Conservation (phyloP, 768 basidiomycete species). For the Daedalea quercina region DNA sequence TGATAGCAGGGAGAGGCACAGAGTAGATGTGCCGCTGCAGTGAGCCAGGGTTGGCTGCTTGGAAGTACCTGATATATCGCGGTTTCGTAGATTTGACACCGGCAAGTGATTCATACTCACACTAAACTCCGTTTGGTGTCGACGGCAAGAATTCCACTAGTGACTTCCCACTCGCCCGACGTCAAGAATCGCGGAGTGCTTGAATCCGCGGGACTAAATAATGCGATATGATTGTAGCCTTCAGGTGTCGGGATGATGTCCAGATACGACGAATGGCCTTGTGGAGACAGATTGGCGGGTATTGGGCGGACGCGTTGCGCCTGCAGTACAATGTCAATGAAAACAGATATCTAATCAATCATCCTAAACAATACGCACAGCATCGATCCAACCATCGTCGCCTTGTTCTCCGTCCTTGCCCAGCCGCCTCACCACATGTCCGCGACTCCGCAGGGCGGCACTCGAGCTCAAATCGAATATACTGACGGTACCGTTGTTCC, state of each 20-base stretch:
- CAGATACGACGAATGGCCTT: slow-evolving; percentile 64
- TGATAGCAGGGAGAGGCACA: slow-evolving; percentile 55
- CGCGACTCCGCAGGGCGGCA: slow-evolving; percentile 23
- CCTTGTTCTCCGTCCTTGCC: slow-evolving; percentile 82
- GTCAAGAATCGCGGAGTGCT: slow-evolving; percentile 78
- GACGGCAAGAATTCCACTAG: slow-evolving; percentile 62
- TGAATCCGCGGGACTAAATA: slow-evolving; percentile 74
- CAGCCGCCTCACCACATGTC: slow-evolving; percentile 64
- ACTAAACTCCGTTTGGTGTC: slow-evolving; percentile 62
- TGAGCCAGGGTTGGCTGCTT: slow-evolving; percentile 77
- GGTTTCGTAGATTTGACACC: neutral
- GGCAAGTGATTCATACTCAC: slow-evolving; percentile 30
- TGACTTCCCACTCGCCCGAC: slow-evolving; percentile 86
- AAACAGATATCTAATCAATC: too few species aligned
- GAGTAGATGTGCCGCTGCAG: slow-evolving; percentile 82
- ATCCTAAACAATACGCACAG: too few species aligned
- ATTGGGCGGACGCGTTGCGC: slow-evolving; percentile 58
- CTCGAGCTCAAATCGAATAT: slow-evolving; percentile 51
- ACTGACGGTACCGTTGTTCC: slow-evolving; percentile 73
- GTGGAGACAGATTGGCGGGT: slow-evolving; percentile 34
- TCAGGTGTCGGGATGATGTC: slow-evolving; percentile 80
- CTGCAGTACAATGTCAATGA: too few species aligned
- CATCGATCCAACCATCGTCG: slow-evolving; percentile 94
- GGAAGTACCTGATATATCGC: slow-evolving; percentile 64
- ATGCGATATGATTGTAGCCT: slow-evolving; percentile 89